These are phyloP conservation scores for Schizophyllum amplum DNA, from an alignment of 1,284 basidiomycete genomes.

Conservation along the genomic window DNA sequence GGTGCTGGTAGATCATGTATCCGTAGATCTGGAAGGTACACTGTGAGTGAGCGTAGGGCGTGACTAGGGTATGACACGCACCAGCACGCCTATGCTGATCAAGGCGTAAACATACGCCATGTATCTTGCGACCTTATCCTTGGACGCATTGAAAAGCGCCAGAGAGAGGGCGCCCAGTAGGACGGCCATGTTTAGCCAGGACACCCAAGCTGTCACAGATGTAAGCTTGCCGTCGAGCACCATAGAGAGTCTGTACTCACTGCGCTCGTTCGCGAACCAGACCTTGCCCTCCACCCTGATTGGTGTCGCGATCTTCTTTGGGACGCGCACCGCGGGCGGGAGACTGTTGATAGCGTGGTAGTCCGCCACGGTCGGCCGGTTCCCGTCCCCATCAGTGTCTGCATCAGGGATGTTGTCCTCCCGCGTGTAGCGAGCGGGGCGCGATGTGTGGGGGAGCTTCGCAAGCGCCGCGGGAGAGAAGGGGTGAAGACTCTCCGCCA, in stretches of 20 bases:
- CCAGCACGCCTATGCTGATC: conserved; percentile 65
- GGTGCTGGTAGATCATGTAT: conserved; percentile 80
- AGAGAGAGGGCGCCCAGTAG: conserved; percentile 82
- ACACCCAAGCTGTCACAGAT: conserved; percentile 66
- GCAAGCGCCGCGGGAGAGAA: conserved; percentile 66
- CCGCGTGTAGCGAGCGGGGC: conserved; percentile 56
- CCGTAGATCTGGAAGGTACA: conserved; percentile 62
- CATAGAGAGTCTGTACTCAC: conserved; percentile 30
- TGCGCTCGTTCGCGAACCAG: conserved; percentile 98
- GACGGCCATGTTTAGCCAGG: conserved; percentile 84
- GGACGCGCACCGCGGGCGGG: conserved; percentile 56
- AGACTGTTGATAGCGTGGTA: conserved; percentile 62
- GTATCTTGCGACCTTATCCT: conserved; percentile 62
- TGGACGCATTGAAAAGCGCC: conserved; percentile 83
- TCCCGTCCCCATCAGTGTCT: conserved; percentile 39
- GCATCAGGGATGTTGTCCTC: conserved; percentile 63
- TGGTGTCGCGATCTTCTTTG: conserved; percentile 85
- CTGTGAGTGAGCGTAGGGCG: not conserved
- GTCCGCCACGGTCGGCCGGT: conserved; percentile 54
- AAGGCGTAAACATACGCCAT: conserved; percentile 85
- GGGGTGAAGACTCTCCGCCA: conserved; percentile 53
- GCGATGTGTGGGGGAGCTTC: conserved; percentile 48
- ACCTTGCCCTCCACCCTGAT: conserved; percentile 96
- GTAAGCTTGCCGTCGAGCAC: conserved; percentile 5
- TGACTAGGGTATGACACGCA: conserved; percentile 24